phyloP scores from a whole-genome alignment of 2,329 filamentous ascomycete species.

The Xylariaceae sp. region DNA sequence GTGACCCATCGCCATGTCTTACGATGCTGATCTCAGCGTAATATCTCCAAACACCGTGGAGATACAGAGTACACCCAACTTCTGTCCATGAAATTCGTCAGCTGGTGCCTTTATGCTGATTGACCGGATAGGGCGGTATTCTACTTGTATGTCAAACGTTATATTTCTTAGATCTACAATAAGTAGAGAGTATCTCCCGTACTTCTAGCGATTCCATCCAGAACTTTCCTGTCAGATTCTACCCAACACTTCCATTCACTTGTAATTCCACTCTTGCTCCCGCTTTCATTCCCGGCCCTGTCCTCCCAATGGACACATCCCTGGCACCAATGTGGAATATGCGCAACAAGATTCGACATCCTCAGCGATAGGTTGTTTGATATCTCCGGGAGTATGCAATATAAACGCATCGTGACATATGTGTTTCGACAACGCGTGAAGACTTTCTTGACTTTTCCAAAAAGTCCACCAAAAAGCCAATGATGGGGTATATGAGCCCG shows the following conservation, averaged over 20 bases:
- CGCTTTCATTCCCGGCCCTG: neutral
- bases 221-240: neutral
- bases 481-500: slow-evolving; percentile 7
- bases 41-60: no score
- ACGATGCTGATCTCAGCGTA: no score
- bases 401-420: slow-evolving; percentile 10
- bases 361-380: slow-evolving; percentile 17
- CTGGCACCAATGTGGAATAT: no score
- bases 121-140: no score
- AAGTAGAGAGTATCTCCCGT: slow-evolving; percentile 21
- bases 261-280: neutral
- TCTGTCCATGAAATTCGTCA: no score
- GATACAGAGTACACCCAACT: no score
- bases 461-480: neutral
- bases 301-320: no score
- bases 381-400: slow-evolving; percentile 15
- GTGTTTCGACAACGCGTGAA: neutral
- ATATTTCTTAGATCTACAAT: slow-evolving; percentile 12
- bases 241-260: no score
- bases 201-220: neutral
- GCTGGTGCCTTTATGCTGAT: no score
- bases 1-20: no score
- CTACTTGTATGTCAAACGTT: neutral
- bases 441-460: neutral
- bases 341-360: slow-evolving; percentile 24